phyloP scores from a whole-genome alignment of 352 stramenopile genomes.

The Phytophthora boehmeriae region DNA sequence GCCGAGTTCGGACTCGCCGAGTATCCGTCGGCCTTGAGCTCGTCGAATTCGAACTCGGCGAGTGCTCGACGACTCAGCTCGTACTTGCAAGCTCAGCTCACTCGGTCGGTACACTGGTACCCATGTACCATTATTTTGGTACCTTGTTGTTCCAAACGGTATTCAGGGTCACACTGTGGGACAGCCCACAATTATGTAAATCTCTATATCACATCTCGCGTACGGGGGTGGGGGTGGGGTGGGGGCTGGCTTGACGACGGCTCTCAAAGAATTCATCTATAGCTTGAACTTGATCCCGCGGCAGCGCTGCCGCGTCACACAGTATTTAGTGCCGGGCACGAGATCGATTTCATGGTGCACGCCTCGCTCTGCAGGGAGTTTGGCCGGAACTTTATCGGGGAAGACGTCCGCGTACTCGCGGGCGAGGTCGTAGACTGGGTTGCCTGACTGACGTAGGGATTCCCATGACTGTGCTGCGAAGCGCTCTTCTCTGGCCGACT shows the following conservation, averaged over 20 bases:
- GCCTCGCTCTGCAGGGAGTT: slow-evolving; percentile 15
- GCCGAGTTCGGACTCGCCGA: too few species aligned
- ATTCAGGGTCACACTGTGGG: too few species aligned
- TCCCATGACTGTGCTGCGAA: slow-evolving; percentile 15
- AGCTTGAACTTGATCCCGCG: slow-evolving; percentile 15
- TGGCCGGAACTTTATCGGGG: slow-evolving; percentile 9
- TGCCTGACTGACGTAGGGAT: not conserved
- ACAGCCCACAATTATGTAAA: too few species aligned
- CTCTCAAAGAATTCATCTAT: slow-evolving; percentile 33
- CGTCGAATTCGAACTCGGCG: too few species aligned
- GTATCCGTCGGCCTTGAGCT: too few species aligned
- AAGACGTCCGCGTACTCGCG: slow-evolving; percentile 16
- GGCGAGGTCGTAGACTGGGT: slow-evolving; percentile 10
- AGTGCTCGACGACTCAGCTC: too few species aligned
- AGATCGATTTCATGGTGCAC: slow-evolving; percentile 27
- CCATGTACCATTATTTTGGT: too few species aligned
- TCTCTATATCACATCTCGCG: too few species aligned
- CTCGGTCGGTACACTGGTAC: not conserved
- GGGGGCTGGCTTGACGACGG: slow-evolving; percentile 5
- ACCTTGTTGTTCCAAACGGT: too few species aligned
- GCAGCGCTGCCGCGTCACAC: slow-evolving; percentile 15
- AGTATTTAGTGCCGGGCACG: slow-evolving; percentile 17
- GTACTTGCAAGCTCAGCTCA: too few species aligned
- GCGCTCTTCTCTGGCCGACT: slow-evolving; percentile 12
- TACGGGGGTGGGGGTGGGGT: too few species aligned